Conservation (phyloP, 306 rosid species). For the Cucurbita maxima region DNA sequence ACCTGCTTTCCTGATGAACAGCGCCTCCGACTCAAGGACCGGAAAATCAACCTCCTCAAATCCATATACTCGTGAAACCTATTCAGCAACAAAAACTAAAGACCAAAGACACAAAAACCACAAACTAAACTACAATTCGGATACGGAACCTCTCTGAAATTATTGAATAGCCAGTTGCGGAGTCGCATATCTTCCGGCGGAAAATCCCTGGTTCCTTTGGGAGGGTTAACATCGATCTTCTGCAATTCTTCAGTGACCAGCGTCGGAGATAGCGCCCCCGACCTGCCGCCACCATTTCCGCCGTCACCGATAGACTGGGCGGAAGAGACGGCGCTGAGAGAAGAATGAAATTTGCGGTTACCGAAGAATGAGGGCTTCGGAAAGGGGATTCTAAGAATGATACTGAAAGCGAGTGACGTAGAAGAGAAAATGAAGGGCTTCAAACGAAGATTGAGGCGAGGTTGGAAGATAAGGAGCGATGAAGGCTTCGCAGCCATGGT, state of each 20-base stretch:
- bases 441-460: slow-evolving; percentile 28
- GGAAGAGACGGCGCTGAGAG: slow-evolving; percentile 24
- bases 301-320: slow-evolving; percentile 24
- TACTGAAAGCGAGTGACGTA: slow-evolving; percentile 21
- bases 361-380: slow-evolving; percentile 1
- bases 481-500: slow-evolving; percentile 40
- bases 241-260: slow-evolving; percentile 33
- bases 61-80: slow-evolving; percentile 65
- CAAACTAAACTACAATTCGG: background rate
- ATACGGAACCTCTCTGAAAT: slow-evolving; percentile 56
- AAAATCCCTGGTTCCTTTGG: slow-evolving; percentile 86
- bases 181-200: slow-evolving; percentile 79
- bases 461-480: slow-evolving; percentile 33
- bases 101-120: background rate
- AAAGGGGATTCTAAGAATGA: slow-evolving; percentile 17
- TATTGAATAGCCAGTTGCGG: slow-evolving; percentile 75
- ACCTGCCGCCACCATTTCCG: slow-evolving; percentile 29
- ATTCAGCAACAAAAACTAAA: background rate
- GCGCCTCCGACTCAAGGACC: slow-evolving; percentile 81
- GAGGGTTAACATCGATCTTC: slow-evolving; percentile 76
- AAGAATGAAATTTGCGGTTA: slow-evolving; percentile 16
- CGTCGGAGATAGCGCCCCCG: slow-evolving; percentile 49
- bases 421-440: slow-evolving; percentile 32
- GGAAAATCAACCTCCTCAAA: slow-evolving; percentile 94
- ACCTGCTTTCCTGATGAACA: slow-evolving; percentile 77